phyloP scores from a whole-genome alignment of 2,329 filamentous ascomycete genomes.

The Juglanconis oblonga region DNA sequence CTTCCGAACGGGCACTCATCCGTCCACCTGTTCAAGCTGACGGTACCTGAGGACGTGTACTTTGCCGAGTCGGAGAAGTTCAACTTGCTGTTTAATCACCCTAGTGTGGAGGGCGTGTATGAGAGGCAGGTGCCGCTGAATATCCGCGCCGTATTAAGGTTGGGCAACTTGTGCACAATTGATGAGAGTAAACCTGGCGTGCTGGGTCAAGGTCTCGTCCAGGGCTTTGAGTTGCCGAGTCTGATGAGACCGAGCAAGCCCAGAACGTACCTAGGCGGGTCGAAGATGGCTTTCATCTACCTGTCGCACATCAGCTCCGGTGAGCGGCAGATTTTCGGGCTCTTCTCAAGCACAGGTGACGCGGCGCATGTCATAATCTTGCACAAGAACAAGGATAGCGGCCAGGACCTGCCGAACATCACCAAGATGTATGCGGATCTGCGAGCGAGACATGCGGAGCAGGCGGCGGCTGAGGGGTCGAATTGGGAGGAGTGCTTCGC shows the following conservation, averaged over 20 bases:
- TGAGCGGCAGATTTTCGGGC: constrained; percentile 86
- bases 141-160: constrained; percentile 79
- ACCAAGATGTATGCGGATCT: constrained; percentile 83
- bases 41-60: constrained; percentile 84
- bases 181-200: constrained; percentile 89
- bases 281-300: constrained; percentile 79
- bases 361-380: constrained; percentile 88
- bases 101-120: constrained; percentile 95
- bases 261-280: constrained; percentile 69
- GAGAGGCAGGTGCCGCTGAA: constrained; percentile 89
- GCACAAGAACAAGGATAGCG: constrained; percentile 73
- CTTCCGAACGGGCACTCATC: constrained; percentile 94
- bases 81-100: constrained; percentile 79
- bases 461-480: constrained; percentile 55
- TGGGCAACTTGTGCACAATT: constrained; percentile 90
- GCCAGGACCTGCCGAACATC: constrained; percentile 83
- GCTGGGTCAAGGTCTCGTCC: constrained; percentile 85
- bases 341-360: constrained; percentile 80
- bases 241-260: constrained; percentile 66
- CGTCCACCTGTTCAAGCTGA: constrained; percentile 90
- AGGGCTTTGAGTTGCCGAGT: constrained; percentile 83
- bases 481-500: constrained; percentile 78
- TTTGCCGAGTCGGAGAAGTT: constrained; percentile 82
- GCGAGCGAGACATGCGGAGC: constrained; percentile 62
- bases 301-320: constrained; percentile 89